Evolutionary conservation across 495 filamentous ascomycete genomes (phyloP).

Genomic region (Podospora comata): DNA sequence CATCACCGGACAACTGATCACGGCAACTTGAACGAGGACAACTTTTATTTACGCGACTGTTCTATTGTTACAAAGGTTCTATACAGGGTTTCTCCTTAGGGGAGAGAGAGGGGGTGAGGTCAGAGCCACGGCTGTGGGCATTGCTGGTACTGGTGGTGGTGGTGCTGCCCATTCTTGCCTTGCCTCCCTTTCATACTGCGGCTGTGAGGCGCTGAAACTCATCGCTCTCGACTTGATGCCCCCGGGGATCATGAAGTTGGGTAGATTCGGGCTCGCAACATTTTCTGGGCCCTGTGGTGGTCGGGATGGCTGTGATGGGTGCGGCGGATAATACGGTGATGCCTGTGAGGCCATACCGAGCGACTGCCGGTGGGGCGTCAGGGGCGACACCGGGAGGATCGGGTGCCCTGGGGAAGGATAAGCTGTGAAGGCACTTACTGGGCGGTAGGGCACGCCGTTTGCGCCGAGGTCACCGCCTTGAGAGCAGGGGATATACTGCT

Average conservation of each 20-base stretch:
- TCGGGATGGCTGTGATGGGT: not conserved
- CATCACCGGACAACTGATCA: not conserved
- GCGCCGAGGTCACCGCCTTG: not conserved
- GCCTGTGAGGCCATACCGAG: not conserved
- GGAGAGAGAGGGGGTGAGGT: not conserved
- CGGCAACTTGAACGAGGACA: not conserved
- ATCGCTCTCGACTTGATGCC: constrained; percentile 16
- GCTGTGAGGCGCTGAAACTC: constrained; percentile 14
- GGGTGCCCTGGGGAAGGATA: not conserved
- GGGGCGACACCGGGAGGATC: not conserved
- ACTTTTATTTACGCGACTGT: not conserved
- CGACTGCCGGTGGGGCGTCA: not conserved
- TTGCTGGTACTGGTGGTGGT: constrained; percentile 3
- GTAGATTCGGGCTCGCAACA: constrained; percentile 10
- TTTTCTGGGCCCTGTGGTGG: not conserved
- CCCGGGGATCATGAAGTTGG: constrained; percentile 25
- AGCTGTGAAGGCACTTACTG: not conserved
- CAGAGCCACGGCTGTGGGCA: not conserved
- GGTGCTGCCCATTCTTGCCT: constrained; percentile 4
- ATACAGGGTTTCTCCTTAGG: constrained; percentile 8
- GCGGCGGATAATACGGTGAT: not conserved
- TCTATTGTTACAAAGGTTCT: not conserved
- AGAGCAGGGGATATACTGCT: not conserved
- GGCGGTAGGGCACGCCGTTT: not conserved
- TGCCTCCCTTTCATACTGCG: not conserved